Evolutionary conservation across 2,329 filamentous ascomycete species (phyloP).

Genomic region (Ceratocystis huliohia): DNA sequence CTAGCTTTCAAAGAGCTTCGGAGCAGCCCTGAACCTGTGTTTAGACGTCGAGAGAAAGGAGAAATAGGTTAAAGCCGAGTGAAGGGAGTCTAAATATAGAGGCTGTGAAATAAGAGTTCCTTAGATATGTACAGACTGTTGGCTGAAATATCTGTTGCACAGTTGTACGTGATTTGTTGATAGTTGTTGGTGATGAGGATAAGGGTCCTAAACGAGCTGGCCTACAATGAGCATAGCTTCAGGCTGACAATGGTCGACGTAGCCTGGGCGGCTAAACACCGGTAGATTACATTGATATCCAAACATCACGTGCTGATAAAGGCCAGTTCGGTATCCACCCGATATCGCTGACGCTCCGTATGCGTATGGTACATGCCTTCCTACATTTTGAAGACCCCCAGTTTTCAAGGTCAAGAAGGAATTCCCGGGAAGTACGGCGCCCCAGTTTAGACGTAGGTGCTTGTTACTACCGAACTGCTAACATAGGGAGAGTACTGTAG

Average conservation of each 20-base stretch:
- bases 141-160: not conserved
- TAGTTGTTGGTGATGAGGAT: not conserved
- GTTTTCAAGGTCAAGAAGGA: not conserved
- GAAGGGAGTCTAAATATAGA: not conserved
- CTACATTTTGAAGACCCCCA: not conserved
- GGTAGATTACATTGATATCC: not conserved
- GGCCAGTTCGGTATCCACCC: not conserved
- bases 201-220: not conserved
- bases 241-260: slow-evolving; percentile 21
- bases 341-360: not conserved
- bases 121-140: not conserved
- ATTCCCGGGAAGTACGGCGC: slow-evolving; percentile 2
- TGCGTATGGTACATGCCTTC: not conserved
- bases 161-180: not conserved
- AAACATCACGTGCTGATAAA: slow-evolving; percentile 3
- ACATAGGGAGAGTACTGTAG: slow-evolving; percentile 8
- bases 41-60: not conserved
- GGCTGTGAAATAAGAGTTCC: not conserved
- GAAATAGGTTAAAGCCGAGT: not conserved
- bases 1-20: not conserved
- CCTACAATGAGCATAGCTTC: slow-evolving; percentile 16
- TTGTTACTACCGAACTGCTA: not conserved
- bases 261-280: slow-evolving; percentile 15
- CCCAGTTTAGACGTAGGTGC: slow-evolving; percentile 8
- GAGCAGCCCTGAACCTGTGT: not conserved